Evolutionary conservation across 1,284 basidiomycete species (phyloP).

Genomic region (Ustilago xerochloae): DNA sequence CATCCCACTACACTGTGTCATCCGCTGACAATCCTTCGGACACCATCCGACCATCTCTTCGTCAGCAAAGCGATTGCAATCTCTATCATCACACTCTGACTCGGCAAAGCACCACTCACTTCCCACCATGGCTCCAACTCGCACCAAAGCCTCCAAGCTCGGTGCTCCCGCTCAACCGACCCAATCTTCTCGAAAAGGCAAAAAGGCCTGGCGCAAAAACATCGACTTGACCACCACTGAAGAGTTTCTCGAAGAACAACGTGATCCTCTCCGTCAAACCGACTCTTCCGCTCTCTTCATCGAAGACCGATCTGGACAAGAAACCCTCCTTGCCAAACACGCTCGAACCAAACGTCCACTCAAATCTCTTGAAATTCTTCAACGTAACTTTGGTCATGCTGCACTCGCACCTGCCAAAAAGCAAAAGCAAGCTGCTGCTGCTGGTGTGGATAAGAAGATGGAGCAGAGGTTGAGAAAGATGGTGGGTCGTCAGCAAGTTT

Average conservation of each 20-base stretch:
- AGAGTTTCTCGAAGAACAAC: conserved; percentile 53
- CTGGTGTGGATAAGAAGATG: conserved; percentile 49
- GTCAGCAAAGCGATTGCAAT: not conserved
- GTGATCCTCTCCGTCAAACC: conserved; percentile 46
- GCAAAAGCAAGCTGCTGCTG: conserved; percentile 20
- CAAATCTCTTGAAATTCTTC: conserved; percentile 83
- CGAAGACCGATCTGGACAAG: conserved; percentile 70
- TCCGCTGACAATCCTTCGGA: not conserved
- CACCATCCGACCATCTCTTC: not conserved
- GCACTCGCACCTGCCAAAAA: conserved; percentile 74
- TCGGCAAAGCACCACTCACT: not conserved
- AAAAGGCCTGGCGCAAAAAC: conserved; percentile 91
- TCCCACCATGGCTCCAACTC: conserved; percentile 28
- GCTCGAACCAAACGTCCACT: conserved; percentile 72
- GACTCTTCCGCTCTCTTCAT: conserved; percentile 36
- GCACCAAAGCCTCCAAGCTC: conserved; percentile 22
- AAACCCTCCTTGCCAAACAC: conserved; percentile 39
- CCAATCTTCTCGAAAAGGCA: conserved; percentile 85
- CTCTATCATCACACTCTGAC: not conserved
- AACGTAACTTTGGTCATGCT: conserved; percentile 77
- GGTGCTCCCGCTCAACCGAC: conserved; percentile 66
- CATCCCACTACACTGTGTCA: not conserved
- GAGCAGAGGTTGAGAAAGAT: conserved; percentile 45
- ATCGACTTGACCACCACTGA: conserved; percentile 57
- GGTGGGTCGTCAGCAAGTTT: conserved; percentile 31